Base-by-base conservation (phyloP, 805 yeast species). In the Kazachstania bromeliacearum region DNA sequence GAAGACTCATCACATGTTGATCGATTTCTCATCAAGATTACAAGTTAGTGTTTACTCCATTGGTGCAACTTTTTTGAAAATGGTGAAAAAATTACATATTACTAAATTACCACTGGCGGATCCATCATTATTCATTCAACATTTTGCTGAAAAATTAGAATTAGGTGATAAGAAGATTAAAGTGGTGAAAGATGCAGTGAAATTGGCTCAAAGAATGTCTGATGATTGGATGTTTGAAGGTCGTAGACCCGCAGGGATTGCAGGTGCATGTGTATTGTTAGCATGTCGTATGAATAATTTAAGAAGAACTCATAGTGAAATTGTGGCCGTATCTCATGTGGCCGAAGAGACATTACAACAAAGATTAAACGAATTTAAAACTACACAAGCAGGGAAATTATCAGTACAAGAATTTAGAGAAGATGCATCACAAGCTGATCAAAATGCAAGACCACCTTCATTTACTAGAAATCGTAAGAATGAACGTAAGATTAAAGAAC, bases 211-310 rank as follows among this genome's bases (percentile, higher is more conserved):
- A 53, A 69, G 95, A 46, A 92, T 92, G 99, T 70, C 88, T 10
- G 74, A 77, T 29, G 97, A 92, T 53, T 92, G 97, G 96, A 82
- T 92, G 47, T 84, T 79, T 55, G 94, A 85, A 60, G 99, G 99
- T 18, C 73, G 99, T 54, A 70, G 97, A 43, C 98, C 99, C 0
- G 97, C 98, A 0, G 98, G 99, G 50, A 76, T 92, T 36, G 98
- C 98, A 0, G 99, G 97, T 16, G 98, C 98, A 0, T 87, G 96
- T 60, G 67, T 92, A 2, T 57, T 94, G 31, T 63, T 92, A 34
- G 98, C 99, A 0, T 92, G 96, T 2, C 72, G 98, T 60, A 94
- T 92, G 97, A 92, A 92, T 61, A 88, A 88, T 53, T 79, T 83
- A 55, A 71, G 96, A 53, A 70, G 97, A 52, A 79, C 94, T 2